Evolutionary conservation across 2,329 filamentous ascomycete species (phyloP).

Genomic region (Scedosporium apiospermum): DNA sequence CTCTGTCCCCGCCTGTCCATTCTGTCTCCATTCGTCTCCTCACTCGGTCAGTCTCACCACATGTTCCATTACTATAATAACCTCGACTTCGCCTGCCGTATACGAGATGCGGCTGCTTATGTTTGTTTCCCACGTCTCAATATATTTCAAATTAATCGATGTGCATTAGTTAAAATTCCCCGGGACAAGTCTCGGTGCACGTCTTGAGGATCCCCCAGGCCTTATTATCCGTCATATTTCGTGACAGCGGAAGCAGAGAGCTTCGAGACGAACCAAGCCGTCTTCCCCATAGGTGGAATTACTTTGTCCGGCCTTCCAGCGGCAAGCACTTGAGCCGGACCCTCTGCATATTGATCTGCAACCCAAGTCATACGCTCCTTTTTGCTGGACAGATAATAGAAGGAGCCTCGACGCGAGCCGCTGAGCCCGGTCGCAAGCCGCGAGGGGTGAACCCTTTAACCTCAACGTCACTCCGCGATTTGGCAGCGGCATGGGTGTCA

Average conservation of each 20-base stretch:
- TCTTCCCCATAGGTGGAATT: background rate
- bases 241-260: conserved; percentile 6
- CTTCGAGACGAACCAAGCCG: background rate
- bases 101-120: background rate
- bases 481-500: conserved; percentile 2
- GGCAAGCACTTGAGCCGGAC: conserved; percentile 5
- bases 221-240: conserved; percentile 2
- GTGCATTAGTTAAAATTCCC: conserved; percentile 1
- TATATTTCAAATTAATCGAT: conserved; percentile 2
- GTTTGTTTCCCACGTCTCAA: background rate
- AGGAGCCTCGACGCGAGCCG: conserved; percentile 2
- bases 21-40: background rate
- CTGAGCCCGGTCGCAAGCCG: background rate
- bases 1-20: background rate
- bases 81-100: background rate
- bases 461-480: background rate
- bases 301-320: background rate
- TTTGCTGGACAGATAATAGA: background rate
- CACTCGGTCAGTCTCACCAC: background rate
- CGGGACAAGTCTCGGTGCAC: conserved; percentile 2
- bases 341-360: background rate
- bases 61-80: background rate
- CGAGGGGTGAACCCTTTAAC: background rate
- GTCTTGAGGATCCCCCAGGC: background rate
- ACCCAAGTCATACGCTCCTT: background rate